phyloP scores from a whole-genome alignment of 1,284 basidiomycete species.

The Tylopilus microsporus region DNA sequence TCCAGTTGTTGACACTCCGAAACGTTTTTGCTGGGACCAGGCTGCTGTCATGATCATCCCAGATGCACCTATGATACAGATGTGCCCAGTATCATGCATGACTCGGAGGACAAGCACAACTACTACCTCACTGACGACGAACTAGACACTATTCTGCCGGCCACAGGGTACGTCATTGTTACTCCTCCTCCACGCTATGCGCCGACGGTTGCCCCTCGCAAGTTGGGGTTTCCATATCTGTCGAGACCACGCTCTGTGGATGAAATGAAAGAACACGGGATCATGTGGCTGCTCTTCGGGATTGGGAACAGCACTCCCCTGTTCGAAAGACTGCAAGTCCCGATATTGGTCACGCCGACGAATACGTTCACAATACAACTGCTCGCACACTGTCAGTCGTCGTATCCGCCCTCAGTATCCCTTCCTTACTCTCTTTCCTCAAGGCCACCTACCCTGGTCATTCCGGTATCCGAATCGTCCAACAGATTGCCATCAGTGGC shows the following conservation, averaged over 20 bases:
- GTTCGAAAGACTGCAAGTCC: conserved; percentile 99
- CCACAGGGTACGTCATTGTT: too few species aligned
- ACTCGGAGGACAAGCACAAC: conserved; percentile 83
- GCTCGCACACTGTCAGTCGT: too few species aligned
- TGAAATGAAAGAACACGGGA: conserved; percentile 75
- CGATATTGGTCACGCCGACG: conserved; percentile 76
- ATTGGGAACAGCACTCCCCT: conserved; percentile 99
- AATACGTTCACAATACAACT: conserved; percentile 73
- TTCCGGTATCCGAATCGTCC: conserved; percentile 98
- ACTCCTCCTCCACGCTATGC: too few species aligned
- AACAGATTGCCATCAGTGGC: conserved; percentile 86
- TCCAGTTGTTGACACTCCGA: conserved; percentile 41
- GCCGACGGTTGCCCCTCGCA: too few species aligned
- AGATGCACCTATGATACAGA: conserved; percentile 64
- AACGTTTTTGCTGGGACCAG: conserved; percentile 73
- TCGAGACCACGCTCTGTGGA: conserved; percentile 92
- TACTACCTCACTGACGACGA: conserved; percentile 94
- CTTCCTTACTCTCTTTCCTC: neutral
- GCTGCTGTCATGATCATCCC: conserved; percentile 49
- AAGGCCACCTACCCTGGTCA: conserved; percentile 98
- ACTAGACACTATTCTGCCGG: conserved; percentile 37
- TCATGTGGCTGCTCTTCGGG: conserved; percentile 73
- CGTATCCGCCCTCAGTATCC: conserved; percentile 51
- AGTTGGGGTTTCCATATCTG: conserved; percentile 88
- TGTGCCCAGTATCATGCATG: conserved; percentile 69